Conservation (phyloP, 164 flowering plant species). For the Piper longum region DNA sequence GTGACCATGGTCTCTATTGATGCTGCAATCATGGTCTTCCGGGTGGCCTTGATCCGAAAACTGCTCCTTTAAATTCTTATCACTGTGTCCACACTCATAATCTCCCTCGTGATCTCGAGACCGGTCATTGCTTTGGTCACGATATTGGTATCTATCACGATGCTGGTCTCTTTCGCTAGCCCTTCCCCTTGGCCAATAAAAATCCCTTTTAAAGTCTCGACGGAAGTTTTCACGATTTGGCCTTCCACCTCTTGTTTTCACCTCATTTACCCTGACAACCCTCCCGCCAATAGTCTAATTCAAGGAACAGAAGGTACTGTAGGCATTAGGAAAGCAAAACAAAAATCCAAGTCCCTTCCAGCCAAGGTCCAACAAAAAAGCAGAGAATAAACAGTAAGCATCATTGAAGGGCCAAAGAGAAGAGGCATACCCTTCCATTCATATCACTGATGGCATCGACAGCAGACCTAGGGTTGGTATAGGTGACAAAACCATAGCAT, state of each 20-base stretch:
- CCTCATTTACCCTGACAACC: conserved; percentile 72
- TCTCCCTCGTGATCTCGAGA: conserved; percentile 36
- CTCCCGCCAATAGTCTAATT: conserved; percentile 71
- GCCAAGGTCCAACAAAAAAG: neutral
- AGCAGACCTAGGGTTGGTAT: conserved; percentile 72
- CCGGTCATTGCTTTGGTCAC: conserved; percentile 30
- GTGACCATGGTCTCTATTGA: conserved; percentile 22
- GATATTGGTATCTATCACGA: conserved; percentile 31
- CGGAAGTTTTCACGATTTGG: conserved; percentile 32
- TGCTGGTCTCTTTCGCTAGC: conserved; percentile 22
- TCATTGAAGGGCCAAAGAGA: neutral
- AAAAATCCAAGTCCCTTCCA: neutral
- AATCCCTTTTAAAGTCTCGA: conserved; percentile 26
- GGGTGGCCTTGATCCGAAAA: conserved; percentile 25
- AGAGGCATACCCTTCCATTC: conserved; percentile 71
- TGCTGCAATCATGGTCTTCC: conserved; percentile 20
- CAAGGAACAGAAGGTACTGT: conserved; percentile 2
- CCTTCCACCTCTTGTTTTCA: conserved; percentile 53
- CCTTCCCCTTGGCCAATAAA: conserved; percentile 36
- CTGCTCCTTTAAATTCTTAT: conserved; percentile 31
- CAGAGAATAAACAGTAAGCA: neutral
- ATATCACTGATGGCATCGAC: conserved; percentile 68
- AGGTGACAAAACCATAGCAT: conserved; percentile 93
- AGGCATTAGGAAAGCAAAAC: neutral
- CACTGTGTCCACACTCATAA: conserved; percentile 29